Evolutionary conservation across 345 rosid species (phyloP).

Genomic region (Boechera stricta): DNA sequence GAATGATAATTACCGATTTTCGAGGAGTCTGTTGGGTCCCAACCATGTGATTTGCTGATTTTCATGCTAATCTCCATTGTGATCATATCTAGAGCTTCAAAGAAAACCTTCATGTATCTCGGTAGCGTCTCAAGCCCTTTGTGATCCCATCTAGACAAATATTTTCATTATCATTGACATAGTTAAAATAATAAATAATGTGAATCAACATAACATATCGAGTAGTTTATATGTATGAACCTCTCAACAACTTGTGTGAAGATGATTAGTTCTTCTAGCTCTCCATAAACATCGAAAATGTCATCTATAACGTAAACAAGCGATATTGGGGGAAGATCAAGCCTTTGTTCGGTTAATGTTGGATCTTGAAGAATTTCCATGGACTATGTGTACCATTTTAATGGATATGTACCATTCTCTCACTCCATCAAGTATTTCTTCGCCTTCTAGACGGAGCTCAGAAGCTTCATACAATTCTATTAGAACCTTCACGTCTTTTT

Average conservation of each 20-base stretch:
- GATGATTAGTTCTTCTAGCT: constrained; percentile 52
- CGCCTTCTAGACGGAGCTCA: constrained; percentile 55
- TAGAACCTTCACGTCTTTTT: constrained; percentile 47
- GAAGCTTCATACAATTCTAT: constrained; percentile 62
- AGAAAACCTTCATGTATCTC: constrained; percentile 51
- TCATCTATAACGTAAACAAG: constrained; percentile 64
- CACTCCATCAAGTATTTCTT: constrained; percentile 52
- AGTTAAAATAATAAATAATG: neutral
- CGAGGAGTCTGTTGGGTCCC: constrained; percentile 50
- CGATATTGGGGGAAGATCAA: constrained; percentile 58
- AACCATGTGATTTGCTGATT: constrained; percentile 43
- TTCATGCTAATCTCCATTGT: constrained; percentile 52
- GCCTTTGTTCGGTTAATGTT: constrained; percentile 50
- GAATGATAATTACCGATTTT: constrained; percentile 49
- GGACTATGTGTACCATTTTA: constrained; percentile 62
- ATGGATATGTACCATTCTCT: constrained; percentile 38
- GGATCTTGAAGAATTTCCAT: constrained; percentile 57
- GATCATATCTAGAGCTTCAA: constrained; percentile 52
- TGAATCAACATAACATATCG: neutral
- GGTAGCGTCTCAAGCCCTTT: constrained; percentile 43
- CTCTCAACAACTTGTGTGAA: constrained; percentile 53
- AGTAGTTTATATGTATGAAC: constrained; percentile 36
- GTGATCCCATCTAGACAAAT: constrained; percentile 52
- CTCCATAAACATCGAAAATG: constrained; percentile 56
- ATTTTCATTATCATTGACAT: neutral